Percentiles rank a stretch among this genome's conserved stretches.
Conservation (phyloP, 371 early-diverging fungal species). For the Dinochytrium kinnereticum region DNA sequence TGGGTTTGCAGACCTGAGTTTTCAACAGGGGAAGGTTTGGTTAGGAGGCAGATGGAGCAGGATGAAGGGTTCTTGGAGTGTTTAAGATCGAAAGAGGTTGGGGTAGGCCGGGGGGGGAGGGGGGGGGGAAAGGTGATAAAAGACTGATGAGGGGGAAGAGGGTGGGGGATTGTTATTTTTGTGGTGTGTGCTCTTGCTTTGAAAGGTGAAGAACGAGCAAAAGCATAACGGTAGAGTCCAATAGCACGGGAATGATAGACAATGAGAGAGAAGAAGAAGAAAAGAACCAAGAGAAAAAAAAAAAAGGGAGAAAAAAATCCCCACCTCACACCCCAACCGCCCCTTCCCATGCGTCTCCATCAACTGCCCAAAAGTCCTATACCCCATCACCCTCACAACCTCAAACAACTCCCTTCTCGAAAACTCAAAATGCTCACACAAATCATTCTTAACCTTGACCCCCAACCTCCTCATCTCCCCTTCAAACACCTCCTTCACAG, state of each 20-base stretch:
- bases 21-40: constrained; percentile 43
- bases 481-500: constrained; percentile 64
- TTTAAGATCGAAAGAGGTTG: too few species aligned
- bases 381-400: constrained; percentile 63
- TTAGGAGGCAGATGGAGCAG: too few species aligned
- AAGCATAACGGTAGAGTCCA: too few species aligned
- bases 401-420: constrained; percentile 68
- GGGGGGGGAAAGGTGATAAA: too few species aligned
- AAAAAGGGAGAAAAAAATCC: neutral
- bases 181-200: too few species aligned
- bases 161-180: too few species aligned
- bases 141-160: too few species aligned
- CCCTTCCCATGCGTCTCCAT: constrained; percentile 53
- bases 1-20: constrained; percentile 68
- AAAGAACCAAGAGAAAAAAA: neutral
- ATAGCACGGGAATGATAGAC: neutral
- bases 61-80: too few species aligned
- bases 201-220: too few species aligned
- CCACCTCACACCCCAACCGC: constrained; percentile 22
- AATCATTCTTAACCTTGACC: constrained; percentile 53
- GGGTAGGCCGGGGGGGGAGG: too few species aligned
- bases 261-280: constrained; percentile 15
- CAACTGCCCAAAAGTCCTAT: constrained; percentile 58
- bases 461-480: constrained; percentile 65
- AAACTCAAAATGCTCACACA: constrained; percentile 68